A percentile compares a stretch with the other conserved stretches of the same genome.
Evolutionary conservation across 495 filamentous ascomycete species (phyloP).

Genomic region (Tuber brumale): DNA sequence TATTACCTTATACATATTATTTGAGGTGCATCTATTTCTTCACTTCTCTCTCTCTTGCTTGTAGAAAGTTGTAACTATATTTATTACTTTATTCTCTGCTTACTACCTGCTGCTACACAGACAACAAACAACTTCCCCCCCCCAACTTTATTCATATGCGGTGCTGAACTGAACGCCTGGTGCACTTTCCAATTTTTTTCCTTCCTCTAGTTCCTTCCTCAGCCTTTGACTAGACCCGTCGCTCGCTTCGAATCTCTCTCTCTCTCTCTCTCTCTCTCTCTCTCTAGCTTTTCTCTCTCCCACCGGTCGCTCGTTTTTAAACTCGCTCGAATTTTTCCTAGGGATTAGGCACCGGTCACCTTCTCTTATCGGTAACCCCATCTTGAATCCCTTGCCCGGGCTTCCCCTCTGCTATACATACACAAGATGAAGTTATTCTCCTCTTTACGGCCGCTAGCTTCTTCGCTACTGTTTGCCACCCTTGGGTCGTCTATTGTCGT

Average conservation of each 20-base stretch:
- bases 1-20: background rate
- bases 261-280: background rate
- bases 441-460: background rate
- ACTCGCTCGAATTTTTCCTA: background rate
- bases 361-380: background rate
- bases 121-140: background rate
- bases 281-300: background rate
- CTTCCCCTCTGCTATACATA: background rate
- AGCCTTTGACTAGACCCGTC: background rate
- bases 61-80: background rate
- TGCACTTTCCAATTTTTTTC: background rate
- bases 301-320: background rate
- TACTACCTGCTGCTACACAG: background rate
- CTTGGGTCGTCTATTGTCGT: constrained; percentile 1
- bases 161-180: constrained; percentile 4
- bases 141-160: background rate
- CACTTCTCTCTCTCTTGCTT: background rate
- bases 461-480: constrained; percentile 2
- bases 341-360: background rate
- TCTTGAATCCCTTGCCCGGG: background rate
- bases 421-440: background rate
- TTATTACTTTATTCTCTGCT: background rate
- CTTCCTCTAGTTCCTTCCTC: background rate
- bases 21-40: background rate
- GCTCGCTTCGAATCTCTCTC: constrained; percentile 2